Conservation (phyloP, 331 rosid species). For the Telfairia occidentalis region DNA sequence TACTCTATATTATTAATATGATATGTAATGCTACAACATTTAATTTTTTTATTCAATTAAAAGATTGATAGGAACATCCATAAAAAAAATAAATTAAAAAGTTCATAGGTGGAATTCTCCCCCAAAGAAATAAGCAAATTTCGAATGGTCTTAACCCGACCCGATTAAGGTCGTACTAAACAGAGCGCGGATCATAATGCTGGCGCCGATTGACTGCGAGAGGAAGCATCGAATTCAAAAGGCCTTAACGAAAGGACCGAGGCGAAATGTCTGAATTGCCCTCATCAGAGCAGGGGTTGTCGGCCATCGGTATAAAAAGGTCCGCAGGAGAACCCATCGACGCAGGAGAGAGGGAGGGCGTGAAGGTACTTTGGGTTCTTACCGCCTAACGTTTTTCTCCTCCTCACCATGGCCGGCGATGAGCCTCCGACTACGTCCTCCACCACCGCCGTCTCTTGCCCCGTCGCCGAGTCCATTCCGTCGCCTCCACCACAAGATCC, state of each 20-base stretch:
- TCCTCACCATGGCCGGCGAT: constrained; percentile 47
- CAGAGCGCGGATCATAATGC: background rate
- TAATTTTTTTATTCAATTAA: too few relatives aligned
- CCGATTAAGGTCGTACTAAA: background rate
- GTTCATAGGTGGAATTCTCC: too few relatives aligned
- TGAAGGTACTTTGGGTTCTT: constrained; percentile 14
- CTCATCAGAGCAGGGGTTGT: background rate
- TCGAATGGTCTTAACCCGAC: background rate
- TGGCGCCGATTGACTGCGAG: background rate
- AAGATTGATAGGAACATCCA: too few relatives aligned
- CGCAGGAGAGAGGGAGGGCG: constrained; percentile 23
- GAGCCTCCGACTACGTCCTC: constrained; percentile 30
- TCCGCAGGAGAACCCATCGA: background rate
- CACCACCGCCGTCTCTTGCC: constrained; percentile 13
- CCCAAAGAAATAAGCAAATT: too few relatives aligned
- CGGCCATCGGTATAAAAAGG: constrained; percentile 20
- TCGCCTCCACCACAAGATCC: constrained; percentile 30
- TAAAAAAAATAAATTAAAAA: too few relatives aligned
- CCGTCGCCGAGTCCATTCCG: constrained; percentile 18
- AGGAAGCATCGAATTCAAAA: constrained; percentile 1
- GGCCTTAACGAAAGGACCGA: background rate
- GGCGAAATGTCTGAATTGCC: background rate
- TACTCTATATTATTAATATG: too few relatives aligned
- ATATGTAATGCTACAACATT: too few relatives aligned
- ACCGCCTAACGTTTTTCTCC: constrained; percentile 10